Evolutionary conservation across 1,284 basidiomycete species (phyloP).

Genomic region (Ustilago shanxiensis): DNA sequence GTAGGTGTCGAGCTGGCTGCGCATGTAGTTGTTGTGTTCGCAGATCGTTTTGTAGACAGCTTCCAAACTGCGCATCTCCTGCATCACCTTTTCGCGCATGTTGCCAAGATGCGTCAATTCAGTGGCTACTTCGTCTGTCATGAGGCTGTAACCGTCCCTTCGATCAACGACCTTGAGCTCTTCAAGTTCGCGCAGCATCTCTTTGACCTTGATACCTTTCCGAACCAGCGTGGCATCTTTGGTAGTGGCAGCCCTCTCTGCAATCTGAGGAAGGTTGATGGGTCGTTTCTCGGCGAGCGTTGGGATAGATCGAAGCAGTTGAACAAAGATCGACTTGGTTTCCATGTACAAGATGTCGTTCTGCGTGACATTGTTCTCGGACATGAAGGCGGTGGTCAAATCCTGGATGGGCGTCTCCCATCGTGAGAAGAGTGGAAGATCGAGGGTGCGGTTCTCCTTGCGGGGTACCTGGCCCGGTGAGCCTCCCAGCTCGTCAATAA

Average conservation of each 20-base stretch:
- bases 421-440: conserved; percentile 91
- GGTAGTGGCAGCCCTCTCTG: conserved; percentile 94
- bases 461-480: conserved; percentile 94
- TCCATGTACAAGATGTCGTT: conserved; percentile 99
- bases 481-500: conserved; percentile 92
- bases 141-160: conserved; percentile 86
- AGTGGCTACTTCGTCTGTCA: conserved; percentile 95
- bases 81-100: conserved; percentile 91
- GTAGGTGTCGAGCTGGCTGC: conserved; percentile 97
- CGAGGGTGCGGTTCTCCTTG: conserved; percentile 95
- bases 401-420: conserved; percentile 99
- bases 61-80: conserved; percentile 92
- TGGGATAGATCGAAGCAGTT: conserved; percentile 94
- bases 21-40: conserved; percentile 97
- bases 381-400: conserved; percentile 92
- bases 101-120: conserved; percentile 97
- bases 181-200: conserved; percentile 96
- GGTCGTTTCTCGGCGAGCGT: conserved; percentile 82
- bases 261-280: conserved; percentile 87
- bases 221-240: conserved; percentile 95
- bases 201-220: conserved; percentile 98
- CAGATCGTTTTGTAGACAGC: conserved; percentile 98
- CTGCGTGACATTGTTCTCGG: conserved; percentile 90
- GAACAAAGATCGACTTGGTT: conserved; percentile 98
- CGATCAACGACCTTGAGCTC: conserved; percentile 87